Conservation (phyloP, 179 eudicot genomes). For the Beta macrorhiza region DNA sequence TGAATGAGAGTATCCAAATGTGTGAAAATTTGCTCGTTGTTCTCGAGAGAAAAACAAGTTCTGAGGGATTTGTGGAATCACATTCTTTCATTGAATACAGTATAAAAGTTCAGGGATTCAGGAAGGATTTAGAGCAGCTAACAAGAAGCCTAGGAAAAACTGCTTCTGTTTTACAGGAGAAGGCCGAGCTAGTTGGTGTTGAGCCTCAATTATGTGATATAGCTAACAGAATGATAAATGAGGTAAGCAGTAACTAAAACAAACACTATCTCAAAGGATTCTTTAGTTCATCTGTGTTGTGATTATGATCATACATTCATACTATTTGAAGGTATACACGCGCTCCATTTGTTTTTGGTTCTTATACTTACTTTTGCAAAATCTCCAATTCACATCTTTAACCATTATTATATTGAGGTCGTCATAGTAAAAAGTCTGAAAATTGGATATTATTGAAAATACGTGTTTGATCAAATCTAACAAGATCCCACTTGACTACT, state of each 20-base stretch:
- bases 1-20: conserved; percentile 49
- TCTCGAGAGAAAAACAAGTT: conserved; percentile 31
- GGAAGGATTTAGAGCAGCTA: conserved; percentile 54
- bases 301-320: background rate
- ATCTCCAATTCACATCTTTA: too few relatives aligned
- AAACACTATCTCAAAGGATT: too few relatives aligned
- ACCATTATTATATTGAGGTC: too few relatives aligned
- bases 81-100: conserved; percentile 53
- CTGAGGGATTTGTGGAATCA: conserved; percentile 33
- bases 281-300: background rate
- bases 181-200: conserved; percentile 17
- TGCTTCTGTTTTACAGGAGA: conserved; percentile 45
- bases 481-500: too few relatives aligned
- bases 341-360: too few relatives aligned
- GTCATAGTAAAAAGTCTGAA: too few relatives aligned
- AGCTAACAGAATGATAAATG: background rate
- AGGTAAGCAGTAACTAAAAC: conserved; percentile 18
- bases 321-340: too few relatives aligned
- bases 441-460: too few relatives aligned
- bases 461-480: too few relatives aligned
- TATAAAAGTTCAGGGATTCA: conserved; percentile 63
- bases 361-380: too few relatives aligned
- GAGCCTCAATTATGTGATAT: conserved; percentile 11
- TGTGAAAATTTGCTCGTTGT: conserved; percentile 47
- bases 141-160: conserved; percentile 46